Percentiles rank a stretch among this genome's conserved stretches.
phyloP scores from a whole-genome alignment of 192 early-diverging fungal species.

The Jimgerdemannia lactiflua region DNA sequence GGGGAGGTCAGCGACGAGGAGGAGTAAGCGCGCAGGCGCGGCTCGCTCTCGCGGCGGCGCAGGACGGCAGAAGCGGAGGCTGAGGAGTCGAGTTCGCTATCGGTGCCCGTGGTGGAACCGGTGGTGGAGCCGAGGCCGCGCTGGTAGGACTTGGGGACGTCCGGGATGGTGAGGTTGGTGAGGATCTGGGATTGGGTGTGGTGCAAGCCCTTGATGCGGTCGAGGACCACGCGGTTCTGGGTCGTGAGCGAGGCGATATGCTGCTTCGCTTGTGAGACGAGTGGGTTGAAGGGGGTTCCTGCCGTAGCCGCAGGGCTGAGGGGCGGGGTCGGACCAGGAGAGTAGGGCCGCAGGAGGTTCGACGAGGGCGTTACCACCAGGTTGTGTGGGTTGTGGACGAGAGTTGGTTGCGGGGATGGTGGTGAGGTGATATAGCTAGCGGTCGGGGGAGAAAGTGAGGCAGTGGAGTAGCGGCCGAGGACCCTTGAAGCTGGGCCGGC shows the following conservation, averaged over 20 bases:
- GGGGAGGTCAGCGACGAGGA: no score
- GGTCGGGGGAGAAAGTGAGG: no score
- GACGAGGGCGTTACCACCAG: no score
- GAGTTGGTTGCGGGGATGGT: neutral
- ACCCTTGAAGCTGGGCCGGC: neutral
- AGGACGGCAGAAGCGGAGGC: neutral
- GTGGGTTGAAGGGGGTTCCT: neutral
- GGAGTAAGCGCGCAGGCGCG: neutral
- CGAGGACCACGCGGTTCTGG: conserved; percentile 10
- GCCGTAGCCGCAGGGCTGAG: neutral
- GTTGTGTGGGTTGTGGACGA: no score
- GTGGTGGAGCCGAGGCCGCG: neutral
- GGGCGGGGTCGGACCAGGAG: neutral
- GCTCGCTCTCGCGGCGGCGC: neutral
- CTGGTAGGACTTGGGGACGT: neutral
- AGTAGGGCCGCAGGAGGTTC: neutral
- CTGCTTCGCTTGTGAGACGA: neutral
- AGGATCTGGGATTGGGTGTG: conserved; percentile 19
- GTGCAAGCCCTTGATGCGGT: conserved; percentile 15
- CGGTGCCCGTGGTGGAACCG: neutral
- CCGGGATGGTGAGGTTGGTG: neutral
- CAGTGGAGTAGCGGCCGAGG: neutral
- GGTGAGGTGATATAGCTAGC: neutral
- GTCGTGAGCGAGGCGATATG: neutral
- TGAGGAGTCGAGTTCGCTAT: neutral